phyloP scores from a whole-genome alignment of 495 filamentous ascomycete species.

The Podospora sp. region DNA sequence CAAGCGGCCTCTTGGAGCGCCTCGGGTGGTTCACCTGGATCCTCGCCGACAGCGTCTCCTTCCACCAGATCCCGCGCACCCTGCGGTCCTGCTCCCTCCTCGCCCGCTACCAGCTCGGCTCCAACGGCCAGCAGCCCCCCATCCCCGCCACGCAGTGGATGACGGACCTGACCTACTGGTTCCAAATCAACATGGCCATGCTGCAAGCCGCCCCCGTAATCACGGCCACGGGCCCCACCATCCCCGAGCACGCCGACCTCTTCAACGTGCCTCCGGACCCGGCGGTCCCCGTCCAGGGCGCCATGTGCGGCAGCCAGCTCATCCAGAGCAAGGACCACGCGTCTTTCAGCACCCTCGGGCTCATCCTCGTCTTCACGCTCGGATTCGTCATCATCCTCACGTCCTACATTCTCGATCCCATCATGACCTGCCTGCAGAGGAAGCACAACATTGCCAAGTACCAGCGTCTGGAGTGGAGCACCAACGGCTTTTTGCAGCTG shows the following conservation, averaged over 20 bases:
- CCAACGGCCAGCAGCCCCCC: not conserved
- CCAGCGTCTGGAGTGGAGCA: conserved; percentile 24
- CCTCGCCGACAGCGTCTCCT: not conserved
- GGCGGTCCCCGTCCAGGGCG: not conserved
- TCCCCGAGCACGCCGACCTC: not conserved
- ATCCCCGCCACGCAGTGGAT: conserved; percentile 17
- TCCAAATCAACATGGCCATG: conserved; percentile 6
- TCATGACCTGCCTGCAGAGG: conserved; percentile 11
- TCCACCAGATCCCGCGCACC: not conserved
- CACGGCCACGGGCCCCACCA: not conserved
- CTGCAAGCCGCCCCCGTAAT: not conserved
- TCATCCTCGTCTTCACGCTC: conserved; percentile 13
- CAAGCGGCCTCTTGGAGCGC: not conserved
- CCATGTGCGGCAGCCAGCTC: conserved; percentile 1
- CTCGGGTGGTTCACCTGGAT: conserved; percentile 3
- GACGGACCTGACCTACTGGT: conserved; percentile 8
- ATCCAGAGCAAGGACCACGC: conserved; percentile 20
- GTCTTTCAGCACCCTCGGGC: conserved; percentile 27
- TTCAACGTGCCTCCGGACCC: not conserved
- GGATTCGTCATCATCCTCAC: conserved; percentile 23
- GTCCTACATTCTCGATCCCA: conserved; percentile 22
- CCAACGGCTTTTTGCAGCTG: conserved; percentile 24
- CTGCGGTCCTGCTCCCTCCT: not conserved
- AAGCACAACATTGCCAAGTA: not conserved
- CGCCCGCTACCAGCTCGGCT: not conserved